Evolutionary conservation across 805 yeast species (phyloP).

Genomic region (Alloascoidea hylecoeti): DNA sequence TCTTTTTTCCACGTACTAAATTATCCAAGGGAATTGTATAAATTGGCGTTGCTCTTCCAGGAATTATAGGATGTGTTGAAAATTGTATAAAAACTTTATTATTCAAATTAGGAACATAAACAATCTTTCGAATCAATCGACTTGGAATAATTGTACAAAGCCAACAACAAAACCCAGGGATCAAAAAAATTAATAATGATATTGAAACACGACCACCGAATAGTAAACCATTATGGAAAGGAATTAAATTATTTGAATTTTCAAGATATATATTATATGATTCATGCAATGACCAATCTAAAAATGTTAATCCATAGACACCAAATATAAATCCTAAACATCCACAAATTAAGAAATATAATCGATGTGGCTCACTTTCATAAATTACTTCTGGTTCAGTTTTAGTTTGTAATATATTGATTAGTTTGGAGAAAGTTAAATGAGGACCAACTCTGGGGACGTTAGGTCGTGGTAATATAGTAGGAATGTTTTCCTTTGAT

Average conservation of each 20-base stretch:
- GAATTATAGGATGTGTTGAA: constrained; percentile 63
- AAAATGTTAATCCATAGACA: constrained; percentile 49
- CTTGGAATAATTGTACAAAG: constrained; percentile 45
- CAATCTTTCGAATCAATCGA: constrained; percentile 58
- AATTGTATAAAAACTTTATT: constrained; percentile 38
- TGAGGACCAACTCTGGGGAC: constrained; percentile 57
- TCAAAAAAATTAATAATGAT: constrained; percentile 20
- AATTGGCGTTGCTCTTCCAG: constrained; percentile 67
- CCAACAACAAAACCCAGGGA: constrained; percentile 26
- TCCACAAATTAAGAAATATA: constrained; percentile 57
- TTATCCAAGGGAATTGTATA: constrained; percentile 47
- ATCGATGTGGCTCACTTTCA: constrained; percentile 72
- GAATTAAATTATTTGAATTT: constrained; percentile 31
- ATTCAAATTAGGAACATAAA: constrained; percentile 41
- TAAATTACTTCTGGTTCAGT: constrained; percentile 60
- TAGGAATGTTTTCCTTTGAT: constrained; percentile 47
- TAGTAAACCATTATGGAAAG: constrained; percentile 21
- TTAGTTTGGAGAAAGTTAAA: constrained; percentile 45
- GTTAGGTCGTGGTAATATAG: constrained; percentile 61
- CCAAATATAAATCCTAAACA: constrained; percentile 56
- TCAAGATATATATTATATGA: constrained; percentile 36
- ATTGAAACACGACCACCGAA: constrained; percentile 20
- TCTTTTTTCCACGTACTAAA: constrained; percentile 38
- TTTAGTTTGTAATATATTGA: constrained; percentile 38
- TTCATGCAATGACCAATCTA: constrained; percentile 40